Evolutionary conservation across 108 stramenopile species (phyloP).

Genomic region (Cyclotella sp.): DNA sequence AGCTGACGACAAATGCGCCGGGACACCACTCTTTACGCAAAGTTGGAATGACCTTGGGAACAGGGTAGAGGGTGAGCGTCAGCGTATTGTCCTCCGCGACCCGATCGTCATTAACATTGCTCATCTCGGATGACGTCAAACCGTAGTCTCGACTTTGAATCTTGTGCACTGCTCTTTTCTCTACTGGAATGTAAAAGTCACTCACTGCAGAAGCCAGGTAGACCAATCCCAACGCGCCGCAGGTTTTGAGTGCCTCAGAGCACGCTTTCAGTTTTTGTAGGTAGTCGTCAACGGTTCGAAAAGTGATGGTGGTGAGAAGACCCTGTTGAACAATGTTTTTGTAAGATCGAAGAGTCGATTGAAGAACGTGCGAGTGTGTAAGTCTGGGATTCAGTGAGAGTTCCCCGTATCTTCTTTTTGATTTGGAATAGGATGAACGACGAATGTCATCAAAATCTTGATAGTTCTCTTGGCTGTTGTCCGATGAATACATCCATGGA

Average conservation of each 20-base stretch:
- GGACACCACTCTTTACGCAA: slow-evolving; percentile 89
- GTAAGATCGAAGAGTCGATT: slow-evolving; percentile 57
- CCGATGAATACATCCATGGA: slow-evolving; percentile 43
- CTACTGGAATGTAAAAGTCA: slow-evolving; percentile 94
- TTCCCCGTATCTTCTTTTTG: slow-evolving; percentile 21
- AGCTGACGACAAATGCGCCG: slow-evolving; percentile 91
- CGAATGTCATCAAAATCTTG: slow-evolving; percentile 2
- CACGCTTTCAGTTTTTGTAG: slow-evolving; percentile 74
- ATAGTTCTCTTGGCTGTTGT: neutral
- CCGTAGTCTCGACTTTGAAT: slow-evolving; percentile 82
- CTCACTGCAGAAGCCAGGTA: slow-evolving; percentile 96
- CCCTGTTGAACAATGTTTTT: slow-evolving; percentile 60
- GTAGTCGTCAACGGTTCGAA: slow-evolving; percentile 90
- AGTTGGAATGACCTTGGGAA: slow-evolving; percentile 92
- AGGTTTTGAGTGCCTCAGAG: slow-evolving; percentile 55
- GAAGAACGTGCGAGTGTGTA: slow-evolving; percentile 57
- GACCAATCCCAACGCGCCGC: slow-evolving; percentile 71
- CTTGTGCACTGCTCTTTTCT: slow-evolving; percentile 89
- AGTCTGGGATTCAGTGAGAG: slow-evolving; percentile 66
- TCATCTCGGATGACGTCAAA: slow-evolving; percentile 21
- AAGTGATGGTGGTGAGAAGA: slow-evolving; percentile 73
- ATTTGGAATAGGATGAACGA: slow-evolving; percentile 8
- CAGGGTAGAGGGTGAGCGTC: slow-evolving; percentile 73
- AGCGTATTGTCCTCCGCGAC: slow-evolving; percentile 51
- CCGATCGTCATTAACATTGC: slow-evolving; percentile 9